Conservation (phyloP, 441 rosid genomes). For the California macrophylla region DNA sequence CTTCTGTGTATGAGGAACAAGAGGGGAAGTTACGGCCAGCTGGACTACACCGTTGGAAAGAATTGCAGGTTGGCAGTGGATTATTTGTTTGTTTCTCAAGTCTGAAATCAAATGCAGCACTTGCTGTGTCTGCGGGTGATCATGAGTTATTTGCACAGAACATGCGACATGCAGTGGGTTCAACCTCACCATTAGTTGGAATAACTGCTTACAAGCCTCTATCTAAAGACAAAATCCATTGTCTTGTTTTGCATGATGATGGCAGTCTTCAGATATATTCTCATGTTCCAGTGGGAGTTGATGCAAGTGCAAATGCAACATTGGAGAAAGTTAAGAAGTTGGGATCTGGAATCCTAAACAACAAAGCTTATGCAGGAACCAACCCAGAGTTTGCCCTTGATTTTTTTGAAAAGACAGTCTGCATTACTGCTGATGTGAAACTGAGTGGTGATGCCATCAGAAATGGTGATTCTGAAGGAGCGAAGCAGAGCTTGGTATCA, state of each 20-base stretch:
- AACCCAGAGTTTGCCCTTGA: conserved; percentile 97
- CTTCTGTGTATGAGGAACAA: conserved; percentile 70
- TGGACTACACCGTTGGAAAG: conserved; percentile 94
- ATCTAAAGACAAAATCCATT: conserved; percentile 87
- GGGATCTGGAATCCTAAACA: conserved; percentile 82
- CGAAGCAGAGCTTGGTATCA: conserved; percentile 81
- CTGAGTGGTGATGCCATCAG: conserved; percentile 88
- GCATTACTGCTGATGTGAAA: conserved; percentile 94
- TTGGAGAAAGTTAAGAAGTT: conserved; percentile 85
- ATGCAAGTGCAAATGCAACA: conserved; percentile 53
- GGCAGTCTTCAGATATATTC: conserved; percentile 99
- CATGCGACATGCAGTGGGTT: conserved; percentile 73
- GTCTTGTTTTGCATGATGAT: conserved; percentile 96
- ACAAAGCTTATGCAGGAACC: conserved; percentile 70
- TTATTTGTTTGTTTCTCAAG: conserved; percentile 81
- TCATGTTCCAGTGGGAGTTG: conserved; percentile 58
- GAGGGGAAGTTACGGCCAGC: conserved; percentile 65
- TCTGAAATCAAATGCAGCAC: conserved; percentile 65
- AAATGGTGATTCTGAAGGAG: conserved; percentile 93
- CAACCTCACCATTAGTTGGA: conserved; percentile 89
- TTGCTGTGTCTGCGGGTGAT: conserved; percentile 58
- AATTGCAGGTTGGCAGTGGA: conserved; percentile 72
- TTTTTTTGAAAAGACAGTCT: conserved; percentile 93
- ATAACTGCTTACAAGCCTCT: conserved; percentile 91
- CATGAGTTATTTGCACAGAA: conserved; percentile 71